Percentiles rank a stretch among this genome's conserved stretches.
These are phyloP conservation scores for Fusarium oligoseptatum DNA, from an alignment of 2,329 filamentous ascomycete genomes.

Conservation along the genomic window DNA sequence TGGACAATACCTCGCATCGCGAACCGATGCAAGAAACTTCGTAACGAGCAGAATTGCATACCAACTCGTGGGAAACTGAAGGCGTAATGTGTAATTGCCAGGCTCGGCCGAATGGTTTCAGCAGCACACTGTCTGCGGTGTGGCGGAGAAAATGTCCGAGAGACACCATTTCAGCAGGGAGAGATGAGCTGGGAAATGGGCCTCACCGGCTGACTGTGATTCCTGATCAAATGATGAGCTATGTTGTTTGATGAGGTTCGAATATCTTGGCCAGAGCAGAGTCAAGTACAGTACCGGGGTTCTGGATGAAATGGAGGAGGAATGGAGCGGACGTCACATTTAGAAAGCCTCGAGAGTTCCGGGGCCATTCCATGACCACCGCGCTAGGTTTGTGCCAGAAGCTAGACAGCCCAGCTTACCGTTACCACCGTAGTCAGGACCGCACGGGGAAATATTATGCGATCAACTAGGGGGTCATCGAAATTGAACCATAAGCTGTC, in stretches of 20 bases:
- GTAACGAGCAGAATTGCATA: conserved; percentile 3
- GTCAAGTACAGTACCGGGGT: conserved; percentile 5
- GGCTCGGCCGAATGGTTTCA: conserved; percentile 18
- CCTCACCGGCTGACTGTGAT: neutral
- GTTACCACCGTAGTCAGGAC: conserved; percentile 33
- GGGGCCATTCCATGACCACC: conserved; percentile 30
- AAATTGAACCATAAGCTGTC: conserved; percentile 31
- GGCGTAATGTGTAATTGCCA: neutral
- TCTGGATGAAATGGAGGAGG: conserved; percentile 1
- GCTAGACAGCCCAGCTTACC: conserved; percentile 23
- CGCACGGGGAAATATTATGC: conserved; percentile 10
- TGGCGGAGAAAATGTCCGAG: conserved; percentile 14
- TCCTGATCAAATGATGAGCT: conserved; percentile 6
- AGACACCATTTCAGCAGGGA: conserved; percentile 10
- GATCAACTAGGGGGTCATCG: conserved; percentile 23
- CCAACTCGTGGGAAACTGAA: conserved; percentile 1
- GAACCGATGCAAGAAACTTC: neutral
- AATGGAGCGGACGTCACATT: conserved; percentile 20
- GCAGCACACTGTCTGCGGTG: conserved; percentile 22
- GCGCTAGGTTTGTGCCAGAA: conserved; percentile 15
- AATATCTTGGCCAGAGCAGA: neutral
- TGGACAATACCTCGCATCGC: neutral
- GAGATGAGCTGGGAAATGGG: conserved; percentile 23
- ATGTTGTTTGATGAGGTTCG: conserved; percentile 19
- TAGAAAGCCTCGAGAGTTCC: conserved; percentile 19